These are phyloP conservation scores for Aspergillus hancockii DNA, from an alignment of 495 filamentous ascomycete species.

Conservation along the genomic window DNA sequence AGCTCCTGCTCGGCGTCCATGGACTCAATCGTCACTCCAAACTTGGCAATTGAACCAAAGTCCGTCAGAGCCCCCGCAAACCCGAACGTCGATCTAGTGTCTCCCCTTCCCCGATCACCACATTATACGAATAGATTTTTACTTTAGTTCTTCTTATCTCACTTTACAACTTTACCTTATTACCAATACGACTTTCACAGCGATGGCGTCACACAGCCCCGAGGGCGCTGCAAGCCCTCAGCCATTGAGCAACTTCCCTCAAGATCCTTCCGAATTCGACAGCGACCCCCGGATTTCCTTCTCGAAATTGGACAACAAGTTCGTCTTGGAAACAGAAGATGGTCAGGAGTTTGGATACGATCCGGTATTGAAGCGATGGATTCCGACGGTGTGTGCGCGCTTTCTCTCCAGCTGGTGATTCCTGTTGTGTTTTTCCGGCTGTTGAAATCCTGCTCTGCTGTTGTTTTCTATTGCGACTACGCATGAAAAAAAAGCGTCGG, in stretches of 20 bases:
- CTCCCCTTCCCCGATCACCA: neutral
- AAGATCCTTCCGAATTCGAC: constrained; percentile 73
- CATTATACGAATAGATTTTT: neutral
- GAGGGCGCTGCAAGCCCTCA: constrained; percentile 21
- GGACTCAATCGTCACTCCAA: neutral
- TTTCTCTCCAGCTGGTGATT: constrained; percentile 16
- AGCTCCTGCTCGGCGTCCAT: neutral
- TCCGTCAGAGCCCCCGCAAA: neutral
- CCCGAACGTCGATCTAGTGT: neutral
- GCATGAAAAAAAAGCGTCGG: constrained; percentile 5
- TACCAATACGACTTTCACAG: neutral
- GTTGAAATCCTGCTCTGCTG: constrained; percentile 11
- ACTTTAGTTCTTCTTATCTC: neutral
- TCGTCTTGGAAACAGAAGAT: constrained; percentile 80
- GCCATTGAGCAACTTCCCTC: constrained; percentile 57
- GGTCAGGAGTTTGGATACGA: constrained; percentile 86
- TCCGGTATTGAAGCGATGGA: constrained; percentile 71
- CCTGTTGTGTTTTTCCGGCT: constrained; percentile 14
- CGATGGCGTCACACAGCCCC: constrained; percentile 24
- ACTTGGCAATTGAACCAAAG: neutral
- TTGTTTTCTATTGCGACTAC: constrained; percentile 4
- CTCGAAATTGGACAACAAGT: constrained; percentile 77
- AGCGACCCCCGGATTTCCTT: constrained; percentile 82
- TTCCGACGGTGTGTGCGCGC: constrained; percentile 60
- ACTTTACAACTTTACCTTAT: neutral